Evolutionary conservation across 2,329 filamentous ascomycete genomes (phyloP), one percentile per base, ranked within the genome.

Genomic region (Claviceps sp.): DNA sequence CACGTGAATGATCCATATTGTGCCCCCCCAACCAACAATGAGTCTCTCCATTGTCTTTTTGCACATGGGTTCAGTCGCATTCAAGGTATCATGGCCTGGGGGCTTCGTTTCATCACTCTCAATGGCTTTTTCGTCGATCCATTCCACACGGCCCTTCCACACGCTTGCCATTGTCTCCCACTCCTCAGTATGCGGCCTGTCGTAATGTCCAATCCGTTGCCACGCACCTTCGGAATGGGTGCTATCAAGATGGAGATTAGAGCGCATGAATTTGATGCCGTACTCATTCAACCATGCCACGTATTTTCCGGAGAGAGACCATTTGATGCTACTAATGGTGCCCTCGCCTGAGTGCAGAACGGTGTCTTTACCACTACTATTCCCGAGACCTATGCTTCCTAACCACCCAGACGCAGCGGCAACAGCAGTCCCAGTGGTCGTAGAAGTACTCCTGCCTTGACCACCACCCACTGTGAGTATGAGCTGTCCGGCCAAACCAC

Each of bases 91-190:
- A 45, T 50, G 40, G 16, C 41, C 43, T 38, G 41, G 40, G n/a
- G 24, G 24, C 16, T 37, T 47, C n/a, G 45, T 52, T 38, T 89
- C 82, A 51, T 91, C 86, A 3, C 72, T 74, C 58, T 90, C 86
- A n/a, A 96, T 73, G 5, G 79, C 75, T 55, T 83, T 78, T 60
- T 95, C 86, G 61, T 97, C 88, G 45, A 97, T 85, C 93, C 93
- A 98, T 64, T 97, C 89, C 1, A 83, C 82, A 22, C 90, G 78
- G 2, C 87, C 88, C 70, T 91, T 95, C 90, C 93, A 97, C 4
- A 96, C 88, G 47, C 86, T 81, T 0, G 90, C 90, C 90, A 98
- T 96, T 43, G 95, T 89, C 58, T 96, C 88, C 88, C 93, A 97
- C 52, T 85, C 83, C 8, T 85, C 82, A 5, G 85, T 86, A 60